Percentiles rank a stretch among this genome's conserved stretches.
phyloP scores from a whole-genome alignment of 2,329 filamentous ascomycete species.

The Pseudogymnoascus sp. region DNA sequence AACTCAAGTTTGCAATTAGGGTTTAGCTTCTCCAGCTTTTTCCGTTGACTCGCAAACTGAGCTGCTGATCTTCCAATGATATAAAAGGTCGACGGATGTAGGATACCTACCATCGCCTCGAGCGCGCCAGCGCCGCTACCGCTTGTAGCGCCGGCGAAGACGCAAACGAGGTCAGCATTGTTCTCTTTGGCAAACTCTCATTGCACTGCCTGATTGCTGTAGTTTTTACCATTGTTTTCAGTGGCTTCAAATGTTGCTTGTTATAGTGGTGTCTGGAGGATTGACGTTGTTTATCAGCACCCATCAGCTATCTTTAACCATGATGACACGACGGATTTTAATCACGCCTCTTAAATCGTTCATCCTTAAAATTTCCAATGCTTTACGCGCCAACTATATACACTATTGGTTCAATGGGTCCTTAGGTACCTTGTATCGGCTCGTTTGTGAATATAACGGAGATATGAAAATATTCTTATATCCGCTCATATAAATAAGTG shows the following conservation, averaged over 20 bases:
- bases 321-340: background rate
- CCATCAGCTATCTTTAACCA: background rate
- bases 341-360: background rate
- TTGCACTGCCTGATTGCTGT: conserved; percentile 6
- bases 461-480: background rate
- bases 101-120: conserved; percentile 11
- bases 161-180: conserved; percentile 33
- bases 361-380: background rate
- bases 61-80: background rate
- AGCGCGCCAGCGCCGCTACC: conserved; percentile 34
- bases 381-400: background rate
- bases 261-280: background rate
- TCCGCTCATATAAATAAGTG: background rate
- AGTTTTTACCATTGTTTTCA: conserved; percentile 16
- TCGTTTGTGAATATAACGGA: background rate
- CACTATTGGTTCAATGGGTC: background rate
- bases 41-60: conserved; percentile 18
- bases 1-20: conserved; percentile 38
- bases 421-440: background rate
- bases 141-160: conserved; percentile 43
- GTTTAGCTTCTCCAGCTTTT: conserved; percentile 37
- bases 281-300: background rate
- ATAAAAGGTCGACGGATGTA: conserved; percentile 10
- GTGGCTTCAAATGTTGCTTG: background rate
- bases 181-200: conserved; percentile 8